Base-by-base conservation (phyloP, 2,329 filamentous ascomycete species). In the Xylariaceae sp. region DNA sequence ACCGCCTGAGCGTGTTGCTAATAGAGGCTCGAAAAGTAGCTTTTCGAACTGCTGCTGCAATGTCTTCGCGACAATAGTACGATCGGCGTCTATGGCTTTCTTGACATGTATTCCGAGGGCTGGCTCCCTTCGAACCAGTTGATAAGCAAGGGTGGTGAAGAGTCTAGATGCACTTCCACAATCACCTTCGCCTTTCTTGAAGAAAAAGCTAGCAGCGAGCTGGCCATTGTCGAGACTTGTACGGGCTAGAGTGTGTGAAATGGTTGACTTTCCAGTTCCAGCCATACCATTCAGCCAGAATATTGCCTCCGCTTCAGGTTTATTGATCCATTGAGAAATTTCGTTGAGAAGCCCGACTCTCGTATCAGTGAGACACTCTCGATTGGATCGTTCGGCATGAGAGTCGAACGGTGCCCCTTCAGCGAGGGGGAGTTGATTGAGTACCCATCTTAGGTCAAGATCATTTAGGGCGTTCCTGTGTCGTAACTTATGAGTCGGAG, bases 241-340 rank as follows among this genome's bases (percentile, higher is more conserved):
- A 6, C 54, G 41, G 15, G 72, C 72, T 2, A 75, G 34, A 0
- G 72, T 74, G 0, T 69, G 72, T 5, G 72, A 70, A 3, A 77
- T 73, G 4, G 73, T 77, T 0, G 74, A 77, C 54, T 77, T 77
- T 1, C 74, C 74, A 0, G 72, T 76, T 0, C 74, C 74, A 1
- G 73, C 74, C 68, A 74, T 73, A 2, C 73, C 74, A 7, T 71
- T 71, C 1, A 77, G 66, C 74, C 71, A 76, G 58, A 74, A 74
- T 2, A 76, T 67, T 13, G 61, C 15, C 37, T 72, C 57, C 15
- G 56, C 47, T 4, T 63, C 10, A 4, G 57, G 58, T 11, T 68
- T 56, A 1, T 66, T 54, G 2, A 59, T 64, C 75, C 72, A 77
- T 2, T 62, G 30, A 5, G 37, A 13, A 18, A 77, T 72, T 3